phyloP scores from a whole-genome alignment of 2,329 filamentous ascomycete genomes.

The Pseudogymnoascus sp. region DNA sequence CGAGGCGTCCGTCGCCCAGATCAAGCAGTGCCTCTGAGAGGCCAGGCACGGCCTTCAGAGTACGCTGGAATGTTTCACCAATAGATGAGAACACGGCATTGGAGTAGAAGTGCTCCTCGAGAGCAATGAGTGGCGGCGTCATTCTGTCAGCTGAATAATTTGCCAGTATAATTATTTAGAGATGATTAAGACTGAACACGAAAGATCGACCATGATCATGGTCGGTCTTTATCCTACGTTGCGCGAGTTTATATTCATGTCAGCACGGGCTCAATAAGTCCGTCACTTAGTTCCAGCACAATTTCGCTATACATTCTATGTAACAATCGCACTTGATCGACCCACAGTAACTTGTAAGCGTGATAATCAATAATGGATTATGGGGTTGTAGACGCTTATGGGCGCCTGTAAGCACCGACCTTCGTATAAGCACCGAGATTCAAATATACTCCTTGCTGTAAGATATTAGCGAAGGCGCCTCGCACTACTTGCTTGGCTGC shows the following conservation, averaged over 20 bases:
- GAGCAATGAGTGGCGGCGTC: slow-evolving; percentile 28
- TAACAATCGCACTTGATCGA: not conserved
- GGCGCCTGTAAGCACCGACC: not conserved
- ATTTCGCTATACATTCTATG: not conserved
- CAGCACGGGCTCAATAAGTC: not conserved
- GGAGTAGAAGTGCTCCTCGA: slow-evolving; percentile 31
- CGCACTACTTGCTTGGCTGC: not conserved
- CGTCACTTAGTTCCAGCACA: not conserved
- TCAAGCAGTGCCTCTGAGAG: slow-evolving; percentile 8
- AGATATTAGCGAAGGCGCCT: not conserved
- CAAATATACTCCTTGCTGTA: not conserved
- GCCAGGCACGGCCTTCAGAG: slow-evolving; percentile 9
- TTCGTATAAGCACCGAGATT: not conserved
- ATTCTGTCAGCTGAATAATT: not conserved
- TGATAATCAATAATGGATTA: not conserved
- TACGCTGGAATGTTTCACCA: slow-evolving; percentile 23
- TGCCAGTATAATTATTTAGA: not conserved
- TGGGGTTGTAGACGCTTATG: not conserved
- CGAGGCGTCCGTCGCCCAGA: slow-evolving; percentile 17
- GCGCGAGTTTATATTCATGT: not conserved
- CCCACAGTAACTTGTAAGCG: not conserved
- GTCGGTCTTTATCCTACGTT: not conserved
- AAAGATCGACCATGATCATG: not conserved
- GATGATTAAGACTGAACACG: not conserved
- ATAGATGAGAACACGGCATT: not conserved